Base-by-base conservation (phyloP, 2,329 filamentous ascomycete genomes). In the Colletotrichum incanum region DNA sequence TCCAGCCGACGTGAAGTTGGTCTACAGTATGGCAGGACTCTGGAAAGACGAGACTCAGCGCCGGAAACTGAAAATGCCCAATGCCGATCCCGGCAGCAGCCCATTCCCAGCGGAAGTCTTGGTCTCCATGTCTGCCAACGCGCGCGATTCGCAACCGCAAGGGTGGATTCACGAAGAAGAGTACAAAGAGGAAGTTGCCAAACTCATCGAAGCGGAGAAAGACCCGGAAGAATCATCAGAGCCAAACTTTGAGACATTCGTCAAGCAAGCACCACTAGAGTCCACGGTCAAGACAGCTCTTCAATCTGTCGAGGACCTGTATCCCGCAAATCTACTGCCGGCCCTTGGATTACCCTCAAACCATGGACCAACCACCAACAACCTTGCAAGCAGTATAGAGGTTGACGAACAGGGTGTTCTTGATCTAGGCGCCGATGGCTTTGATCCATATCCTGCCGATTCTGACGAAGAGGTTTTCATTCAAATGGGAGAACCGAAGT, bases 91-190 rank as follows among this genome's bases (percentile, higher is more conserved):
- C 41, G 90, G 87, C 6, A 94, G 90, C 76, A 96, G 89, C 73
- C 93, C 94, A 0, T 98, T 98, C 75, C 91, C 93, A 2, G 86
- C 91, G 0, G 95, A 98, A 75, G 94, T 91, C 5, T 83, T 98
- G 70, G 89, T 97, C 4, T 94, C 94, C 2, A 97, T 98, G 92
- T 97, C 95, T 49, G 94, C 94, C 7, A 93, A 96, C 80, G 86
- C 91, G 41, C 89, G 95, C 65, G 88, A 93, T 72, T 90, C 90
- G 2, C 88, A 92, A 49, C 86, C 90, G n/a, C 90, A 91, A n/a
- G 92, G 91, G 0, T 99, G 96, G 96, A 93, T 98, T 67, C 95
- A 98, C 76, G 96, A 98, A 79, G 91, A 94, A 58, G 95, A 98
- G 78, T 96, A 93, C 78, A 86, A 90, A 41, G 85, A 91, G 54